Conservation (phyloP, 306 rosid species). For the Urtica urens region DNA sequence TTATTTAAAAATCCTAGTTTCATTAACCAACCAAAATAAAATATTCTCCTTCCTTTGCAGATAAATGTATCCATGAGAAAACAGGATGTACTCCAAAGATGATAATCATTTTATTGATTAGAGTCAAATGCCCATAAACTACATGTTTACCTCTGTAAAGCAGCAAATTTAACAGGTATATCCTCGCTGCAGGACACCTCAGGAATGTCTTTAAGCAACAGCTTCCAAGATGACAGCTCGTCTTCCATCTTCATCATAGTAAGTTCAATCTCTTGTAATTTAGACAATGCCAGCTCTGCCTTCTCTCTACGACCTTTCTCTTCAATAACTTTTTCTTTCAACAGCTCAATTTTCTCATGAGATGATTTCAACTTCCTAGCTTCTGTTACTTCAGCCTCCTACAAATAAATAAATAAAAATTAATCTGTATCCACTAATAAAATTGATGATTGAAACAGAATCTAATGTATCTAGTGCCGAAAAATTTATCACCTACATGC, state of each 20-base stretch:
- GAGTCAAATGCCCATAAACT: too few species aligned
- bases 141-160: slow-evolving; percentile 70
- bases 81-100: too few species aligned
- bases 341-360: slow-evolving; percentile 54
- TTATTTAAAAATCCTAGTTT: too few species aligned
- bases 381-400: slow-evolving; percentile 95
- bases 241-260: slow-evolving; percentile 59
- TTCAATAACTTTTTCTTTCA: slow-evolving; percentile 74
- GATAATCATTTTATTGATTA: too few species aligned
- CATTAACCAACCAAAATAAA: too few species aligned
- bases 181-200: slow-evolving; percentile 70
- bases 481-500: too few species aligned
- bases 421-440: neutral
- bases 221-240: slow-evolving; percentile 64
- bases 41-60: too few species aligned
- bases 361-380: slow-evolving; percentile 75
- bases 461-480: too few species aligned
- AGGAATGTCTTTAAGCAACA: slow-evolving; percentile 53
- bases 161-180: slow-evolving; percentile 60
- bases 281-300: slow-evolving; percentile 63
- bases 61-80: too few species aligned
- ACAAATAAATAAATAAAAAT: neutral
- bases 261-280: slow-evolving; percentile 56
- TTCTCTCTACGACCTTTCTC: slow-evolving; percentile 64
- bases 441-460: neutral